A percentile compares a stretch with the other conserved stretches of the same genome.
Evolutionary conservation across 2,329 filamentous ascomycete genomes (phyloP).

Genomic region (Penicillium sclerotiorum): DNA sequence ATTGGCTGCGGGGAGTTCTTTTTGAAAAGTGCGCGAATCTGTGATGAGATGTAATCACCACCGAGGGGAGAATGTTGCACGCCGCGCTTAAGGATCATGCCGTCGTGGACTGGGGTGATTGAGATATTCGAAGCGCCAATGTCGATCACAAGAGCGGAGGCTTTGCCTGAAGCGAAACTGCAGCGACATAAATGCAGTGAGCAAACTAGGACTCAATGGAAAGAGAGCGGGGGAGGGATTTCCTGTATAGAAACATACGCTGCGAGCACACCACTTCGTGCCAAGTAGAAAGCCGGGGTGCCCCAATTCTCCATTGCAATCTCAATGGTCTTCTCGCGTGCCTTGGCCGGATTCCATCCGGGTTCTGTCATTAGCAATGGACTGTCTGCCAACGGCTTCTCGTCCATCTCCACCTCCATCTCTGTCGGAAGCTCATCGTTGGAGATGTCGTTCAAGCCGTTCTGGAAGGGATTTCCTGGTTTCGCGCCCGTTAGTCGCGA

Average conservation of each 20-base stretch:
- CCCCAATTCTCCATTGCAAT: constrained; percentile 98
- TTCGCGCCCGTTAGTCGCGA: constrained; percentile 80
- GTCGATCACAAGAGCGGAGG: constrained; percentile 89
- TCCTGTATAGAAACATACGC: constrained; percentile 62
- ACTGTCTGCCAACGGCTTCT: constrained; percentile 84
- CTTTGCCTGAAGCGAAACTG: constrained; percentile 85
- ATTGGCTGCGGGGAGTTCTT: constrained; percentile 67
- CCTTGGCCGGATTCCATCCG: constrained; percentile 85
- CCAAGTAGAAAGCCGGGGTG: constrained; percentile 90
- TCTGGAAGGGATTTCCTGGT: constrained; percentile 69
- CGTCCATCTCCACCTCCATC: constrained; percentile 63
- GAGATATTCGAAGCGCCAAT: constrained; percentile 86
- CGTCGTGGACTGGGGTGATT: constrained; percentile 89
- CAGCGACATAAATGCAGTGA: constrained; percentile 1
- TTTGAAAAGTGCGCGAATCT: constrained; percentile 80
- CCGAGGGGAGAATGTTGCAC: constrained; percentile 83
- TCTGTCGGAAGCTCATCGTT: constrained; percentile 61
- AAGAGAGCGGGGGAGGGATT: too few relatives aligned
- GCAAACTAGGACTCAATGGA: constrained; percentile 3
- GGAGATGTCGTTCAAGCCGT: constrained; percentile 73
- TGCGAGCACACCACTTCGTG: constrained; percentile 83
- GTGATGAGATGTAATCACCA: constrained; percentile 85
- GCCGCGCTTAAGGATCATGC: constrained; percentile 88
- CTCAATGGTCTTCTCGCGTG: constrained; percentile 91
- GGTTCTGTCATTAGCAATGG: constrained; percentile 93